Conservation (phyloP, 306 rosid species). For the Quercus parvula region DNA sequence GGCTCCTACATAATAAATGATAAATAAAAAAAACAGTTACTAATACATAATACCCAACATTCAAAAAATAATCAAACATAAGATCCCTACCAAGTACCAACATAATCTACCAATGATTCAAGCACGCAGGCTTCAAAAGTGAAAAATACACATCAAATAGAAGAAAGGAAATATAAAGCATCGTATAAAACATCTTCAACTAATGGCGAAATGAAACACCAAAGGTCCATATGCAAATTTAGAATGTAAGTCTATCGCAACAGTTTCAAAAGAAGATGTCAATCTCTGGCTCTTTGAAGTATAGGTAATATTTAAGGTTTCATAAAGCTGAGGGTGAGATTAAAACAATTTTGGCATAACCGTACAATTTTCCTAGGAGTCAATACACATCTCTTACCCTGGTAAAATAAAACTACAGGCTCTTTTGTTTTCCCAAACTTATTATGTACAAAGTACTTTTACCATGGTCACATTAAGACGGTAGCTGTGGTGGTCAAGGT, state of each 20-base stretch:
- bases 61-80: neutral
- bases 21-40: neutral
- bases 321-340: neutral
- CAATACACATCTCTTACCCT: neutral
- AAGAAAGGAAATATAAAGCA: neutral
- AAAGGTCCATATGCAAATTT: neutral
- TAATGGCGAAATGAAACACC: neutral
- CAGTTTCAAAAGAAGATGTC: neutral
- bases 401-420: neutral
- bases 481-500: neutral
- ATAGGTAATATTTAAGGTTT: neutral
- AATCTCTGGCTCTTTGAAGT: neutral
- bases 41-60: neutral
- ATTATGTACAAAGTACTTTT: neutral
- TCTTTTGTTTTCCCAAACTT: neutral
- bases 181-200: too few species aligned
- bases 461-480: neutral
- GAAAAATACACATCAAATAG: neutral
- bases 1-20: slow-evolving; percentile 43
- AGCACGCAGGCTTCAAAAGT: neutral
- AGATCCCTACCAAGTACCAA: neutral
- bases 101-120: neutral
- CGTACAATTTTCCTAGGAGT: neutral
- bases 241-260: neutral
- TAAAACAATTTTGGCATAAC: neutral